phyloP scores from a whole-genome alignment of 169 alveolate species.

The Eimeria nieschulzi region DNA sequence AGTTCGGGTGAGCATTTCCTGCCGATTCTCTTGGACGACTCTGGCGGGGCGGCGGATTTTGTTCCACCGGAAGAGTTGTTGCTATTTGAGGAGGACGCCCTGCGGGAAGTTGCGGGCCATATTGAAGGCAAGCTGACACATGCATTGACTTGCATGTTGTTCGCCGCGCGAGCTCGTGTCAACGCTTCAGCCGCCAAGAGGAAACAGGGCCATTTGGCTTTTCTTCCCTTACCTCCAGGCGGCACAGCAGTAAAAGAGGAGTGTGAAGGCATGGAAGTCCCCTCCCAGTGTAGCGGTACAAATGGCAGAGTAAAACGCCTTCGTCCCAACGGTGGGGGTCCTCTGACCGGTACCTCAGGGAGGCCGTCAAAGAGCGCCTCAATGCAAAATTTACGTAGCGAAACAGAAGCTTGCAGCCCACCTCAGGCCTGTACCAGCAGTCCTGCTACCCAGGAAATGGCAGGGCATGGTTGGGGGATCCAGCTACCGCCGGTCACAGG shows the following conservation, averaged over 20 bases:
- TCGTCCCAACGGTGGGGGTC: background rate
- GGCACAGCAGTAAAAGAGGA: background rate
- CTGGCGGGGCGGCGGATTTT: constrained; percentile 61
- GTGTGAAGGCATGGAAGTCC: background rate
- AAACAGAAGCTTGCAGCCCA: background rate
- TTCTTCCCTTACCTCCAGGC: background rate
- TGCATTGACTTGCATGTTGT: constrained; percentile 59
- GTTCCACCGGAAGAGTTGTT: constrained; percentile 60
- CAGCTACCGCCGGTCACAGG: background rate
- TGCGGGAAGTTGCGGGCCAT: constrained; percentile 48
- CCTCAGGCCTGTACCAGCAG: background rate
- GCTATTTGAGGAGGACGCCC: constrained; percentile 57
- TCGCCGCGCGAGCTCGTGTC: constrained; percentile 32
- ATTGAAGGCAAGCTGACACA: constrained; percentile 42
- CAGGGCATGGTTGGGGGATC: background rate
- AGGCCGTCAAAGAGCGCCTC: background rate
- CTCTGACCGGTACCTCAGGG: background rate
- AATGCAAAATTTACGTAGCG: background rate
- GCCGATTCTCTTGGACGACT: constrained; percentile 61
- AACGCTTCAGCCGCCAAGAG: background rate
- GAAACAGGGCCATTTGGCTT: background rate
- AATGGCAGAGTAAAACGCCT: background rate
- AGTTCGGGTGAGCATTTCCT: constrained; percentile 43
- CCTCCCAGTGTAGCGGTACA: background rate
- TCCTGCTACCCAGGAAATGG: background rate